phyloP scores from a whole-genome alignment of 176 grass and related monocot genomes.

The Rhipidocladum racemiflorum region DNA sequence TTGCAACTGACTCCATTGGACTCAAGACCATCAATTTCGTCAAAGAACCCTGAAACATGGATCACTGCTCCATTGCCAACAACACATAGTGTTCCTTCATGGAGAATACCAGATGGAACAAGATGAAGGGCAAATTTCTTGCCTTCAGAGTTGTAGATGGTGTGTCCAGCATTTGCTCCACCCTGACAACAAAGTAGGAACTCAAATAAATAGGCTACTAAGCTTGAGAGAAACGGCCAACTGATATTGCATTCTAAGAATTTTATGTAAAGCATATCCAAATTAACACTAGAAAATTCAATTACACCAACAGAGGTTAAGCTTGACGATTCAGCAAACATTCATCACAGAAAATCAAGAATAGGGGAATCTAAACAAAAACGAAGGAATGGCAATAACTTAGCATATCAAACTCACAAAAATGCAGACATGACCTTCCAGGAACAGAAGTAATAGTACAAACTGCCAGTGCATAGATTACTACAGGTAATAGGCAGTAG shows the following conservation, averaged over 20 bases:
- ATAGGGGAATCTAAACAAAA: background rate
- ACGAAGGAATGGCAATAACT: background rate
- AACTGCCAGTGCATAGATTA: background rate
- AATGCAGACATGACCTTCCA: background rate
- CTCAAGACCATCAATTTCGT: conserved; percentile 75
- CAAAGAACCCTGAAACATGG: conserved; percentile 76
- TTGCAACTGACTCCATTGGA: conserved; percentile 60
- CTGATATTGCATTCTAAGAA: background rate
- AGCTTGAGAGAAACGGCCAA: background rate
- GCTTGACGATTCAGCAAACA: background rate
- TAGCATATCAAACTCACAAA: background rate
- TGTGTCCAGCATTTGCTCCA: conserved; percentile 89
- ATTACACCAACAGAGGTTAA: background rate
- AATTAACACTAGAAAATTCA: background rate
- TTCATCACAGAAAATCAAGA: background rate
- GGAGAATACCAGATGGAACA: conserved; percentile 84
- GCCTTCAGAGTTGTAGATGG: conserved; percentile 76
- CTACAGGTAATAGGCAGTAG: background rate
- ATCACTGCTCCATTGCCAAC: conserved; percentile 82
- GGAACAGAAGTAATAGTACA: background rate
- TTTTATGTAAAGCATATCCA: background rate
- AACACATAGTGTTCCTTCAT: conserved; percentile 60
- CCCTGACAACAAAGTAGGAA: conserved; percentile 45
- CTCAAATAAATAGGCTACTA: conserved; percentile 23
- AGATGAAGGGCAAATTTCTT: conserved; percentile 89